Evolutionary conservation across 345 rosid genomes (phyloP), one percentile per base, ranked within the genome.

Genomic region (Rubroshorea leprosula): DNA sequence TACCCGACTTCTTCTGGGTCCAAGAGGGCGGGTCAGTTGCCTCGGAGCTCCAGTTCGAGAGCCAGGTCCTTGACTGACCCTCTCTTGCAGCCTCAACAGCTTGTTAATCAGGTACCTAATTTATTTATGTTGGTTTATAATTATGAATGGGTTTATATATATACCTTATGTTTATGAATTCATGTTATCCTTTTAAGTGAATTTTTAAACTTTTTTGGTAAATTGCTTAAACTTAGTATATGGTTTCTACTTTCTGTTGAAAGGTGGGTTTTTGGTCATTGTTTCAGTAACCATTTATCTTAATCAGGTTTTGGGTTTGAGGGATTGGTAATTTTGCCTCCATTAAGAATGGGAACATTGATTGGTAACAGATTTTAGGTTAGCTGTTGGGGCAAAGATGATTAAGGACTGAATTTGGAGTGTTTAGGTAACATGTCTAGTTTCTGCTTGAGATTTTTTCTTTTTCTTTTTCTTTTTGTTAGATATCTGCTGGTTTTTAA

Each of bases 11-110:
- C 71, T 23, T 41, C 74, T 31, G 70, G 80, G 62, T 70, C 96
- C 17, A 87, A 80, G 78, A 85, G 78, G 74, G 72, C 63, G 22
- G 59, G 66, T 58, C 90, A 76, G 67, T 73, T 93, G 71, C 95
- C 97, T 43, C 78, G 97, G 61, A 93, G 97, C 76, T 87, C 99
- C 19, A 93, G 97, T 66, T 66, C 97, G 10, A 73, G 99, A 66
- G 81, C 97, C 35, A 78, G 97, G 52, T 85, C 96, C 18, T 88
- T 91, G 27, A 81, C 90, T 8, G 97, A 87, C 78, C 99, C 96
- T 59, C 76, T 89, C 66, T 68, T 89, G 62, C 88, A 83, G 66
- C 99, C 96, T 70, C 95, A 87, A 45, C 96, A 93, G 84, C 81
- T 93, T 53, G 82, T 83, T 76, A 89, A 78, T 63, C 85, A 79